These are phyloP conservation scores for Fusarium nisikadoi DNA, from an alignment of 2,329 filamentous ascomycete genomes.

Conservation along the genomic window DNA sequence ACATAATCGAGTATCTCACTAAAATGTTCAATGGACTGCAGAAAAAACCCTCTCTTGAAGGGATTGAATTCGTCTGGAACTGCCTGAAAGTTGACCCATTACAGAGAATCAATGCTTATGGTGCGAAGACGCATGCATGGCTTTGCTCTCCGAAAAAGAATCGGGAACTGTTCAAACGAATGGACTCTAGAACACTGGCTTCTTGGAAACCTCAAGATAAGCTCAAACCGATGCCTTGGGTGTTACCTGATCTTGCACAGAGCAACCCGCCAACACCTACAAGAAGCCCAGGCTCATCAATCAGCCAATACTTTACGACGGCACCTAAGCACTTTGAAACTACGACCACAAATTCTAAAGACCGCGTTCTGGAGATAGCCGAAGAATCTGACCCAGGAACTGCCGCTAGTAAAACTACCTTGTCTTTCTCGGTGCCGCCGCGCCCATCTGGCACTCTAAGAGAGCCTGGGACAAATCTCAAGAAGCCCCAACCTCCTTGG, in stretches of 20 bases:
- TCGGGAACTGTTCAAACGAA: constrained; percentile 45
- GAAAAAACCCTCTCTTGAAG: constrained; percentile 39
- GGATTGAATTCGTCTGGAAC: constrained; percentile 45
- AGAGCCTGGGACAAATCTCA: neutral
- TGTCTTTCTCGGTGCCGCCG: neutral
- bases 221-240: constrained; percentile 49
- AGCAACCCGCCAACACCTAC: neutral
- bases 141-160: constrained; percentile 48
- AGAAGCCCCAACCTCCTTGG: constrained; percentile 12
- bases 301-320: constrained; percentile 36
- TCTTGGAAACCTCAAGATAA: constrained; percentile 43
- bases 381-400: neutral
- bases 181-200: constrained; percentile 46
- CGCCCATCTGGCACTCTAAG: neutral
- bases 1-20: constrained; percentile 36
- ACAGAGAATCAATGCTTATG: constrained; percentile 43
- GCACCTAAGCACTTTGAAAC: neutral
- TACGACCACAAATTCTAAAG: neutral
- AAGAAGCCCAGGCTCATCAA: constrained; percentile 10
- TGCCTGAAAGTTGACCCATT: constrained; percentile 47
- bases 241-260: constrained; percentile 44
- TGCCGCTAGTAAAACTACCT: neutral
- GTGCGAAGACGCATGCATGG: constrained; percentile 50
- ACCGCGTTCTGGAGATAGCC: neutral
- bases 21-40: constrained; percentile 21